Base-by-base conservation (phyloP, 768 basidiomycete species). In the Xanthoconium stramineum region DNA sequence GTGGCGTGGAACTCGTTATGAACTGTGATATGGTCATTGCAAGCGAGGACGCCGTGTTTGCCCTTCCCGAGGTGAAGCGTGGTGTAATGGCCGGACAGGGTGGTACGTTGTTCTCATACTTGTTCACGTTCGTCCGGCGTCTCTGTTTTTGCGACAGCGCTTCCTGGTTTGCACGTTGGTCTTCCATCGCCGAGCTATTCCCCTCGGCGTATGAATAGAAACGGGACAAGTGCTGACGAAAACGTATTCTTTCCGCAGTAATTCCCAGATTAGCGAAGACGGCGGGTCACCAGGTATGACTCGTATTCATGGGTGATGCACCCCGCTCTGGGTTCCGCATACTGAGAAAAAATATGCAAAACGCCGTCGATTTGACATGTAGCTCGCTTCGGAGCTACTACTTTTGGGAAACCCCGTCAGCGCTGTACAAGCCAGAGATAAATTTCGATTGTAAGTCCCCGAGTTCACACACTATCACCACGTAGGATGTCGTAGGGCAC, bases 1-100 rank as follows among this genome's bases (percentile, higher is more conserved):
- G 87, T 2, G 87, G 84, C 8, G 74, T 81, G 59, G 86, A 88
- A 65, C 78, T 88, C 48, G 59, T 89, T 2, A 61, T 91, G 6
- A 93, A 92, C 60, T 91, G 88, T 58, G 91, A 92, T 64, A 65
- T 91, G 29, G 88, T 91, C 50, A 69, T 92, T 19, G 85, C 90
- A 2, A 80, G 77, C 57, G 76, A 83, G 48, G 80, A 83, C 15
- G 84, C 89, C 3, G 81, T 78, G 53, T 89, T 93, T 58, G 88
- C 82, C 5, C 75, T 91, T 28, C 88, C 88, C 0, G 90, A 92
- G 61, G 90, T 90, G 5, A 87, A 84, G 68, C 79, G 87, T 30
- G 91, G 91, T 0, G 89, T 91, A 9, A 64, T 88, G 32, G 89
- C 88, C 13, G 72, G 79, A 13, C 84, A 86, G 64, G 90, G 90